Percentiles rank a stretch among this genome's conserved stretches.
phyloP scores from a whole-genome alignment of 1,139 yeast species.

The Dujonia santamariae region DNA sequence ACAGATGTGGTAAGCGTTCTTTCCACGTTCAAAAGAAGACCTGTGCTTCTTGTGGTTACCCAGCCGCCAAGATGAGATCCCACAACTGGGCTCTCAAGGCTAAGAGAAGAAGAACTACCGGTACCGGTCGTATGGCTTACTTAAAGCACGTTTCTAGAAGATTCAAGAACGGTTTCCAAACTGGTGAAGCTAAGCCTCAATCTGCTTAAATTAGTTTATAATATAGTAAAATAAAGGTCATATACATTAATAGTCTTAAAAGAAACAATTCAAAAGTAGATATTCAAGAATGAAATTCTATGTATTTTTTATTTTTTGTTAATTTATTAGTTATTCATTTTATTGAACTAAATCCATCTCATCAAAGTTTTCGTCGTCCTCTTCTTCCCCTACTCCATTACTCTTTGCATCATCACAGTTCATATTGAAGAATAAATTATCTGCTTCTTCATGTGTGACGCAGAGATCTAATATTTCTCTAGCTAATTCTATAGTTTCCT shows the following conservation, averaged over 20 bases:
- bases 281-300: not conserved
- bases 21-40: conserved; percentile 99
- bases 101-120: conserved; percentile 99
- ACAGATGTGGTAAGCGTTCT: conserved; percentile 98
- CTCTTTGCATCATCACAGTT: conserved; percentile 33
- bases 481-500: conserved; percentile 64
- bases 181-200: conserved; percentile 70
- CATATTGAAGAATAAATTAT: conserved; percentile 66
- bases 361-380: conserved; percentile 15
- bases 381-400: conserved; percentile 8
- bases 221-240: conserved; percentile 11
- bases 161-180: conserved; percentile 99
- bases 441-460: conserved; percentile 78
- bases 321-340: too few species aligned
- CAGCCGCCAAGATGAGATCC: conserved; percentile 98
- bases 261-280: not conserved
- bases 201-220: conserved; percentile 29
- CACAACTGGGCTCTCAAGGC: conserved; percentile 99
- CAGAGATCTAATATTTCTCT: conserved; percentile 68
- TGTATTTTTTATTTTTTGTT: not conserved
- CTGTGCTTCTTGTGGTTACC: conserved; percentile 99
- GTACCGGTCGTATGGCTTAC: conserved; percentile 99
- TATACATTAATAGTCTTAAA: not conserved
- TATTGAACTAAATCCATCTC: conserved; percentile 22
- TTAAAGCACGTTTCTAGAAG: conserved; percentile 95